phyloP scores from a whole-genome alignment of 345 rosid species.

The Salix arbutifolia region DNA sequence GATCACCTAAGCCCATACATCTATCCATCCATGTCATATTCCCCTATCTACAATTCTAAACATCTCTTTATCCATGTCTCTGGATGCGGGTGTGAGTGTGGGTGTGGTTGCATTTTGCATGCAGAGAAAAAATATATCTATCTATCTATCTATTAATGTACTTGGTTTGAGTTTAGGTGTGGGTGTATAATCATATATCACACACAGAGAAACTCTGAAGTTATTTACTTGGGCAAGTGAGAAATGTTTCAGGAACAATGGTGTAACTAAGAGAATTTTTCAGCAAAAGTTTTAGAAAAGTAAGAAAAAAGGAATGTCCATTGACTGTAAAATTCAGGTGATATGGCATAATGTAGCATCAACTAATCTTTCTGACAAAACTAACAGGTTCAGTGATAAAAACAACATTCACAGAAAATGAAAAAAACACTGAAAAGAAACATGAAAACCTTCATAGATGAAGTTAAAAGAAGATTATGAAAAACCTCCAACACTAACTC shows the following conservation, averaged over 20 bases:
- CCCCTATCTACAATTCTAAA: neutral
- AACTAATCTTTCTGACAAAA: neutral
- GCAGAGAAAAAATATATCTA: neutral
- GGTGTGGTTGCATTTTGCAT: neutral
- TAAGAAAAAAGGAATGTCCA: neutral
- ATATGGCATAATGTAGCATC: neutral
- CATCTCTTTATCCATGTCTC: neutral
- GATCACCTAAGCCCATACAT: too few species aligned
- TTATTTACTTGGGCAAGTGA: neutral
- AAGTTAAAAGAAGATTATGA: neutral
- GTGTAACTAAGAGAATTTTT: neutral
- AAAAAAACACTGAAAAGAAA: neutral
- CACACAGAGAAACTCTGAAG: neutral
- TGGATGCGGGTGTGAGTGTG: neutral
- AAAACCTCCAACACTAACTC: neutral
- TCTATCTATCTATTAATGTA: neutral
- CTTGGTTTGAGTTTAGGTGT: neutral
- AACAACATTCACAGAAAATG: neutral
- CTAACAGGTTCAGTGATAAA: neutral
- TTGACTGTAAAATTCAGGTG: neutral
- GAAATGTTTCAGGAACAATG: neutral
- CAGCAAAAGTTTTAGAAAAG: neutral
- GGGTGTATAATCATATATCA: neutral
- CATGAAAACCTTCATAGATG: neutral
- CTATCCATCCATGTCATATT: neutral